phyloP scores from a whole-genome alignment of 2,329 filamentous ascomycete genomes.

The Penicillium sp. region DNA sequence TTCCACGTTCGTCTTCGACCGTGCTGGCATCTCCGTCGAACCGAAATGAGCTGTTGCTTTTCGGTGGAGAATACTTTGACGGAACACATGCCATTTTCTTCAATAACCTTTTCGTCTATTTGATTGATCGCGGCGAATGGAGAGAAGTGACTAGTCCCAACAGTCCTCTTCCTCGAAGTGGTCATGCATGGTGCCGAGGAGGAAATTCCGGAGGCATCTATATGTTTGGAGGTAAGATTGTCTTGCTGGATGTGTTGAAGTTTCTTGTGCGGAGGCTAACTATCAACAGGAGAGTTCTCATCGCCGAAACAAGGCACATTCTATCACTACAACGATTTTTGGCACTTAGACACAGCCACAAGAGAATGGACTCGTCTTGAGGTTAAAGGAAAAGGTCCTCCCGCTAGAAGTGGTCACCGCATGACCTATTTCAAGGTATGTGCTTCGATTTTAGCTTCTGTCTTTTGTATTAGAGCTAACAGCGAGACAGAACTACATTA shows the following conservation, averaged over 20 bases:
- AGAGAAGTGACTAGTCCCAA: slow-evolving; percentile 86
- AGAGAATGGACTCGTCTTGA: slow-evolving; percentile 93
- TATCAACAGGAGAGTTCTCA: slow-evolving; percentile 70
- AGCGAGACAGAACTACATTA: slow-evolving; percentile 68
- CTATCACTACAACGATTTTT: slow-evolving; percentile 99
- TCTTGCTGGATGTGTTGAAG: neutral
- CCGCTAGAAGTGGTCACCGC: slow-evolving; percentile 83
- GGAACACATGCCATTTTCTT: slow-evolving; percentile 74
- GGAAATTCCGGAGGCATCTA: slow-evolving; percentile 84
- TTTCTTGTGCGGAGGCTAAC: slow-evolving; percentile 3
- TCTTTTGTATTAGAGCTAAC: slow-evolving; percentile 1
- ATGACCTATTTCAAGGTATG: slow-evolving; percentile 86
- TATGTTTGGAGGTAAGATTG: slow-evolving; percentile 68
- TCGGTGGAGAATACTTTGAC: slow-evolving; percentile 95
- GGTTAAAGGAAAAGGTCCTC: slow-evolving; percentile 67
- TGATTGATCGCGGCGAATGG: slow-evolving; percentile 87
- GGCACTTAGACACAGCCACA: slow-evolving; percentile 78
- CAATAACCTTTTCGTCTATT: slow-evolving; percentile 65
- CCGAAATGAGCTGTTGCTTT: slow-evolving; percentile 82
- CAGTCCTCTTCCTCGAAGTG: slow-evolving; percentile 81
- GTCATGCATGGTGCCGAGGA: slow-evolving; percentile 91
- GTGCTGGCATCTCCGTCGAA: slow-evolving; percentile 83
- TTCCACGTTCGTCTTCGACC: slow-evolving; percentile 73
- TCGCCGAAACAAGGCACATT: slow-evolving; percentile 97
- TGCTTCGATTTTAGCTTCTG: neutral